A percentile compares a stretch with the other conserved stretches of the same genome.
phyloP scores from a whole-genome alignment of 768 basidiomycete species.

The Lyophyllum decastes region DNA sequence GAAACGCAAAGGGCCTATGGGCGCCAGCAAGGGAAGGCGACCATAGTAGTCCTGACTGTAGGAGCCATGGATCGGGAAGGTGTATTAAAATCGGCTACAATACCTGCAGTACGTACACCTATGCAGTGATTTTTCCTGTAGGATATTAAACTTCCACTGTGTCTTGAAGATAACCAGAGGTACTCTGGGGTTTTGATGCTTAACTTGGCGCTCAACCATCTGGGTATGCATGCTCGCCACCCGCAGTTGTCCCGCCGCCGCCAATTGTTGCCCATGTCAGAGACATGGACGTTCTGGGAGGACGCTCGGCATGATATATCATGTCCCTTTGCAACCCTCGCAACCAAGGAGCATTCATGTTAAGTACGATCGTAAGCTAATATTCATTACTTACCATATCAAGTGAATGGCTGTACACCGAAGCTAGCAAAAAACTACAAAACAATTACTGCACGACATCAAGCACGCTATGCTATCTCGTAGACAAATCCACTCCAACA shows the following conservation, averaged over 20 bases:
- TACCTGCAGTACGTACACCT: not conserved
- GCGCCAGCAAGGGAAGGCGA: slow-evolving; percentile 21
- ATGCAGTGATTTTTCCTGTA: not conserved
- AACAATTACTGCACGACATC: not conserved
- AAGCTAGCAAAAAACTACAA: not conserved
- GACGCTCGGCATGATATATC: not conserved
- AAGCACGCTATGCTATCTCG: not conserved
- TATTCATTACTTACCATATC: too few relatives aligned
- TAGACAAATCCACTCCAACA: not conserved
- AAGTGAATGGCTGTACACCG: too few relatives aligned
- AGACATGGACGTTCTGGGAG: not conserved
- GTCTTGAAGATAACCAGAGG: not conserved
- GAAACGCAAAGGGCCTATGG: slow-evolving; percentile 30
- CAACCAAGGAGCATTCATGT: too few relatives aligned
- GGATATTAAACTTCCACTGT: not conserved
- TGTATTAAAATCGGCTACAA: not conserved
- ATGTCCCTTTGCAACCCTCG: too few relatives aligned
- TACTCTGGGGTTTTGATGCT: not conserved
- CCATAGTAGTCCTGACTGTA: not conserved
- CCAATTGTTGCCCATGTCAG: not conserved
- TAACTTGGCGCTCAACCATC: not conserved
- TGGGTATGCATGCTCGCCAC: not conserved
- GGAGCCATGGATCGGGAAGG: not conserved
- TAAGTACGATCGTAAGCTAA: too few relatives aligned
- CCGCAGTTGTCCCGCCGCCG: not conserved